Base-by-base conservation (phyloP, 2,329 filamentous ascomycete species). In the Gnomoniopsis sp. region DNA sequence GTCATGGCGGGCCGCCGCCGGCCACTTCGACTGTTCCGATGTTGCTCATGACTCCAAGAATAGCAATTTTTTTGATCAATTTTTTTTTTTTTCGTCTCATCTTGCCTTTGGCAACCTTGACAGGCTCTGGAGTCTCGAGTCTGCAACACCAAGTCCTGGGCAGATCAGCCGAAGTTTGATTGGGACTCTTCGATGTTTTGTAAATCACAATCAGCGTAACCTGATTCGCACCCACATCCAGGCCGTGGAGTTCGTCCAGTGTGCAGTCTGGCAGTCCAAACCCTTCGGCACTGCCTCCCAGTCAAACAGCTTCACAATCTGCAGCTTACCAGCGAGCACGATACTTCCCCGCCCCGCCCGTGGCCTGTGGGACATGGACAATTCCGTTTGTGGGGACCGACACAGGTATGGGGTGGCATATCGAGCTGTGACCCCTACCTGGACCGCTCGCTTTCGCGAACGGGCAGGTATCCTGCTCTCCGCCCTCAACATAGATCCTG, bases 381-480 rank as follows among this genome's bases (percentile, higher is more conserved):
- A 36, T 36, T 36, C 33, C 33, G 33, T 3, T 14, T 36, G 33
- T 36, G 36, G 36, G 36, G 36, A 41, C 36, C 36, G 36, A 41
- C 17, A 41, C 36, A n/a, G 36, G 36, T 41, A 41, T 4, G 17
- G 36, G 26, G 36, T 52, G 49, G 49, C 12, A 11, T 26, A 17
- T 26, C 4, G 38, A 41, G 38, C 38, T 26, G 43, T 46, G 38
- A 34, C 17, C 41, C 51, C 41, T 46, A 26, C 49, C 43, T 34
- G 26, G 26, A 30, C 26, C 38, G 4, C 46, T 51, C 58, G 41
- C 58, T 58, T 49, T 50, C 58, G 47, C 47, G 47, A 46, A 15
- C 10, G 26, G 41, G 33, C n/a, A 36, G 49, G 33, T 33, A 23
- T 48, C 36, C 26, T n/a, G 26, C 43, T 22, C 44, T 52, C 41